These are phyloP conservation scores for Aspergillus arachidicola DNA, from an alignment of 2,329 filamentous ascomycete genomes.

Conservation along the genomic window DNA sequence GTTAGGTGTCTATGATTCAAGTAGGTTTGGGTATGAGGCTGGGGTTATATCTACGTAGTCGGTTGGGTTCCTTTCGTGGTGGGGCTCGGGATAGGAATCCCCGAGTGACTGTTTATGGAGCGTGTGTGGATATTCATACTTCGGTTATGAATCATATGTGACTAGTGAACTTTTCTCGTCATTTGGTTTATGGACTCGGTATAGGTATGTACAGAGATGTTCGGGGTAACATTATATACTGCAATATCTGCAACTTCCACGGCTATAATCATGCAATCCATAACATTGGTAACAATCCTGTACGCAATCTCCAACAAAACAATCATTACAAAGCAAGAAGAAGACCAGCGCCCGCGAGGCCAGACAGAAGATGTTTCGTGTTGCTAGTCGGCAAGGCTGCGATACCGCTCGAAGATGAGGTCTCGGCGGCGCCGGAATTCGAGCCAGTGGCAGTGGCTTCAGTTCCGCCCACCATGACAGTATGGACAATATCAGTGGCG, in stretches of 20 bases:
- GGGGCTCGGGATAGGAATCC: too few relatives aligned
- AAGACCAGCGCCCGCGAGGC: constrained; percentile 23
- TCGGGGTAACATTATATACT: not conserved
- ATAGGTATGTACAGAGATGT: not conserved
- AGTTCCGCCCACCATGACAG: not conserved
- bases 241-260: not conserved
- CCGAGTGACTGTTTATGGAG: too few relatives aligned
- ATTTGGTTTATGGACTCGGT: not conserved
- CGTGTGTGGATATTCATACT: not conserved
- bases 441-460: not conserved
- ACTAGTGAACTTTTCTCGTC: not conserved
- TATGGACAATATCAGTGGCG: constrained; percentile 8
- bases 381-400: constrained; percentile 19
- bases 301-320: not conserved
- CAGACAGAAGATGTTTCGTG: constrained; percentile 21
- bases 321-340: constrained; percentile 20
- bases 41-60: too few relatives aligned
- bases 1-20: too few relatives aligned
- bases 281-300: not conserved
- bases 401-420: constrained; percentile 12
- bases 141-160: not conserved
- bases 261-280: not conserved
- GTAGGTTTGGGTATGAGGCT: too few relatives aligned
- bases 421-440: constrained; percentile 6
- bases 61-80: too few relatives aligned